Base-by-base conservation (phyloP, 225 moss, liverwort and hornwort species). In the Pseudisothecium myosuroides region DNA sequence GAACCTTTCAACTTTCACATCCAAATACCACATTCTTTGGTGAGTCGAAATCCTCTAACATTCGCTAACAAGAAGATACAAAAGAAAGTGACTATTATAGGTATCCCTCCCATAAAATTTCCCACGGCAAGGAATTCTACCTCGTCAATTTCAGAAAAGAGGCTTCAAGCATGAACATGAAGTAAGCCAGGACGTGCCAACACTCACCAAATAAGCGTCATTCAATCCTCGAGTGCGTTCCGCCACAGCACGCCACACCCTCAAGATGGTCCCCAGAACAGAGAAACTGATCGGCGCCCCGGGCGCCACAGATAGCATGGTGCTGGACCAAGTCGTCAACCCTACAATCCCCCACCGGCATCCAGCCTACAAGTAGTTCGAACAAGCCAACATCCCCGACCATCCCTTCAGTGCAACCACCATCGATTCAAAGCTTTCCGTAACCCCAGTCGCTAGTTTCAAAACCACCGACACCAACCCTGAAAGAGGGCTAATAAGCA, bases 191-290 rank as follows among this genome's bases (percentile, higher is more conserved):
- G 13, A 41, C 17, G 34, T 34, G 36, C 56, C 17, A 61, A 21
- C 11, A 86, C 93, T 93, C 86, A 93, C 93, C 91, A 87, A 83
- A 28, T 85, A 92, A 5, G 81, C 26, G 8, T 59, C 84, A 50
- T 84, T 80, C 69, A 92, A 85, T 49, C 81, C 89, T 81, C 92
- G 92, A 34, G 92, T 92, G 17, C 90, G 90, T 26, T 85, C 84
- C 29, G 87, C 81, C 62, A 93, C 20, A 79, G 84, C 88, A 61
- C 91, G 87, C 83, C 88, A 91, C 90, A 91, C 72, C 78, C 52
- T 87, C 73, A 83, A 31, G 45, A 93, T 75, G 39, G 71, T 52
- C 22, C 61, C 85, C 79, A 91, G 9, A 19, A 93, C 82, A 71
- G 91, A 89, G 37, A 78, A 89, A 54, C 73, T 86, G 80, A 86